Evolutionary conservation across 495 filamentous ascomycete genomes (phyloP).

Genomic region (Hypoxylon trugodes): DNA sequence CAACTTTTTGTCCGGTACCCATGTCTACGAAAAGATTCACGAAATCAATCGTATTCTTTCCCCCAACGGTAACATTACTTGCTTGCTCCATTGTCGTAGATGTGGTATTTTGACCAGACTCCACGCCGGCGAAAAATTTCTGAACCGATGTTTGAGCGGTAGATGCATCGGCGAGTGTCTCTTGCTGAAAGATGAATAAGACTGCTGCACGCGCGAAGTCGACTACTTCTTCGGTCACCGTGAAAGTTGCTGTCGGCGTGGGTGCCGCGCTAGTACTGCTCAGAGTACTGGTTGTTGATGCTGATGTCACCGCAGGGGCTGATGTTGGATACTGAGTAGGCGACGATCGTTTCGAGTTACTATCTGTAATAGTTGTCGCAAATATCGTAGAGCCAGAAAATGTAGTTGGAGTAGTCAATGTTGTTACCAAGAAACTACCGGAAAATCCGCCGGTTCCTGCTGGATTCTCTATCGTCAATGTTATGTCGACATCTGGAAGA

Average conservation of each 20-base stretch:
- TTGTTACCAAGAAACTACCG: slow-evolving; percentile 42
- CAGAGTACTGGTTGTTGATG: slow-evolving; percentile 30
- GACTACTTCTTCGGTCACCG: slow-evolving; percentile 57
- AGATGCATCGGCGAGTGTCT: slow-evolving; percentile 60
- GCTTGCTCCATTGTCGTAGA: slow-evolving; percentile 43
- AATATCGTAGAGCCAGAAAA: slow-evolving; percentile 33
- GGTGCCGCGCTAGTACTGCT: slow-evolving; percentile 33
- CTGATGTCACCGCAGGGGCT: slow-evolving; percentile 33
- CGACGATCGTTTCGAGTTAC: slow-evolving; percentile 30
- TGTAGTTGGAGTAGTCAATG: slow-evolving; percentile 36
- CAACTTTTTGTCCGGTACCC: slow-evolving; percentile 42
- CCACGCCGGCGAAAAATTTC: slow-evolving; percentile 55
- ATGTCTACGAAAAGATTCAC: slow-evolving; percentile 52
- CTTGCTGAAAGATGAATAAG: slow-evolving; percentile 68
- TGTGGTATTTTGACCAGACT: slow-evolving; percentile 29
- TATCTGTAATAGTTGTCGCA: slow-evolving; percentile 35
- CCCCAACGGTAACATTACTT: slow-evolving; percentile 53
- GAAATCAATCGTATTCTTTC: slow-evolving; percentile 56
- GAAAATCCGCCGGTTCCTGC: slow-evolving; percentile 29
- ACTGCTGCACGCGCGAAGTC: slow-evolving; percentile 75
- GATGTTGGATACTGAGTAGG: slow-evolving; percentile 37
- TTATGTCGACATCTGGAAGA: slow-evolving; percentile 36
- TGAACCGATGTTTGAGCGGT: slow-evolving; percentile 66
- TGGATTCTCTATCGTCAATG: slow-evolving; percentile 30
- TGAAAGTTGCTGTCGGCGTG: slow-evolving; percentile 46